phyloP scores from a whole-genome alignment of 129 eudicot species.

The Sambucus nigra region DNA sequence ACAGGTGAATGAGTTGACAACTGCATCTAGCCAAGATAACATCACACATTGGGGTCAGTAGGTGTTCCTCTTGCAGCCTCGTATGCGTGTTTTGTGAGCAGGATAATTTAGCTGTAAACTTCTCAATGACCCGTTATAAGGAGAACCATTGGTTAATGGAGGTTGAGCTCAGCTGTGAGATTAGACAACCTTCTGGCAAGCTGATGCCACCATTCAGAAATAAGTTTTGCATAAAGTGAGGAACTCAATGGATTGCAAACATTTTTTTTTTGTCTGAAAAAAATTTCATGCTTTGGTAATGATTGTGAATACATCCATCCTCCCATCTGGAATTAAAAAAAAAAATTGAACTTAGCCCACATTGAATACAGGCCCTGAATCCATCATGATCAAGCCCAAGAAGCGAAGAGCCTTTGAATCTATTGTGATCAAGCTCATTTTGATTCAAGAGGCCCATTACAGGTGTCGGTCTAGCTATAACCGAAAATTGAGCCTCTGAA shows the following conservation, averaged over 20 bases:
- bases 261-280: no score
- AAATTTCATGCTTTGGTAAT: no score
- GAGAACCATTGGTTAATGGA: conserved; percentile 92
- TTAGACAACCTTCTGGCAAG: conserved; percentile 45
- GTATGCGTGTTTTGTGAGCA: conserved; percentile 30
- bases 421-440: no score
- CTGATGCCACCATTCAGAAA: conserved; percentile 36
- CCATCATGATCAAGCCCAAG: no score
- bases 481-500: no score
- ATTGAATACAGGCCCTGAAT: no score
- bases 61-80: conserved; percentile 64
- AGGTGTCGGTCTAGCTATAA: no score
- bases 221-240: conserved; percentile 74
- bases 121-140: conserved; percentile 71
- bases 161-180: conserved; percentile 56
- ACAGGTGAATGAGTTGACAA: conserved; percentile 65
- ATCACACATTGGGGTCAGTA: conserved; percentile 99
- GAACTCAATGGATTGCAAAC: not conserved
- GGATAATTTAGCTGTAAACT: conserved; percentile 35
- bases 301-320: no score
- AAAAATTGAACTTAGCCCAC: no score
- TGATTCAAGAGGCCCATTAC: no score
- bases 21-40: conserved; percentile 60
- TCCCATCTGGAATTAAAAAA: no score
- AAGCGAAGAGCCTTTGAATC: no score